Conservation (phyloP, 768 basidiomycete species). For the Rhizopogon salebrosus region DNA sequence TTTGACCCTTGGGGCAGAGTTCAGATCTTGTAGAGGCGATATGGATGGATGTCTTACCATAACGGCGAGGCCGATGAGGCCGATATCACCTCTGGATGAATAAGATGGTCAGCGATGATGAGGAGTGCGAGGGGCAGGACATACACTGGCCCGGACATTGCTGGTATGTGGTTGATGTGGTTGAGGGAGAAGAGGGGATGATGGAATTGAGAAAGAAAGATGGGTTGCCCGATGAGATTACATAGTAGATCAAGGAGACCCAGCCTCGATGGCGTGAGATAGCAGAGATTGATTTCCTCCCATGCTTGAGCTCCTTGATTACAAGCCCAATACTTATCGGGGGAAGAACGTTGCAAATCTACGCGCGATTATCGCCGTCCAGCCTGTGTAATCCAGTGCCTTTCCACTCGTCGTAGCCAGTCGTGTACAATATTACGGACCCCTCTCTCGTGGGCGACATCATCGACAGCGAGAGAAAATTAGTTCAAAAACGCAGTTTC, state of each 20-base stretch:
- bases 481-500: conserved; percentile 4
- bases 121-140: conserved; percentile 23
- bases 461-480: conserved; percentile 11
- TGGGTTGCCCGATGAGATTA: conserved; percentile 22
- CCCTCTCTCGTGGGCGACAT: conserved; percentile 4
- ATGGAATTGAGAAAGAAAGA: conserved; percentile 28
- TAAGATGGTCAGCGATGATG: conserved; percentile 21
- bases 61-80: conserved; percentile 97
- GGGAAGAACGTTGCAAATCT: too few species aligned
- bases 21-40: conserved; percentile 8
- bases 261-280: conserved; percentile 16
- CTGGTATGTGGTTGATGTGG: conserved; percentile 25
- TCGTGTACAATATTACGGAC: not conserved
- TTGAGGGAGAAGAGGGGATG: conserved; percentile 29
- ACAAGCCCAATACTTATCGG: conserved; percentile 1
- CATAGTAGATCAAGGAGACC: conserved; percentile 17
- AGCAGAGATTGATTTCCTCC: conserved; percentile 7
- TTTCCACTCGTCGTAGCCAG: not conserved
- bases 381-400: too few species aligned
- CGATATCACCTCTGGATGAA: conserved; percentile 81
- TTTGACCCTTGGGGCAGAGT: conserved; percentile 68
- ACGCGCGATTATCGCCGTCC: not conserved
- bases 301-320: conserved; percentile 6
- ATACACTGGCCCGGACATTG: conserved; percentile 46
- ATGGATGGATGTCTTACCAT: conserved; percentile 58